Evolutionary conservation across 1,284 basidiomycete species (phyloP).

Genomic region (Cutaneotrichosporon mucoides): DNA sequence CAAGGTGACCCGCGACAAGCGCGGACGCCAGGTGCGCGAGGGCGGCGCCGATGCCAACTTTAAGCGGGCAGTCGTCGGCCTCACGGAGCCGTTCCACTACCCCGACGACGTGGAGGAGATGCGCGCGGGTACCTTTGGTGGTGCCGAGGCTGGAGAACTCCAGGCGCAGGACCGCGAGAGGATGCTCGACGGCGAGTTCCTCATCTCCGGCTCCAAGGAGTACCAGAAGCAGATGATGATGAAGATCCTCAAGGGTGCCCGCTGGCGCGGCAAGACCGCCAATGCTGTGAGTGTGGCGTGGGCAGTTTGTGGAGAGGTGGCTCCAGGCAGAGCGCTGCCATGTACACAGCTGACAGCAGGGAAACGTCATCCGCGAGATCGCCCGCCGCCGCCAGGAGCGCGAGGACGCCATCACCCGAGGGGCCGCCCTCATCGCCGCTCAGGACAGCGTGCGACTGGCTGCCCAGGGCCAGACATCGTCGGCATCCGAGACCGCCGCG

Average conservation of each 20-base stretch:
- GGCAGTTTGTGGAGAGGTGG: too few relatives aligned
- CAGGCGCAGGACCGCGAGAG: slow-evolving; percentile 58
- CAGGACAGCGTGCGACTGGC: background rate
- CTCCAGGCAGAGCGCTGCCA: too few relatives aligned
- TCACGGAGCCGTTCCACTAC: slow-evolving; percentile 86
- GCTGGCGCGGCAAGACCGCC: slow-evolving; percentile 41
- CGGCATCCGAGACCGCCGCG: background rate
- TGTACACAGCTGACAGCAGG: slow-evolving; percentile 25
- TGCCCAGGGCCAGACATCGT: background rate
- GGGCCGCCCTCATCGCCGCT: background rate
- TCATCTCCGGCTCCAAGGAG: slow-evolving; percentile 55
- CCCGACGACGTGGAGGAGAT: slow-evolving; percentile 75
- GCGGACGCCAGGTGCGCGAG: slow-evolving; percentile 29
- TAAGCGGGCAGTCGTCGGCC: slow-evolving; percentile 82
- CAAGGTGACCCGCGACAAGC: slow-evolving; percentile 50
- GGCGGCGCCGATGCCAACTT: slow-evolving; percentile 57
- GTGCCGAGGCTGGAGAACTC: slow-evolving; percentile 35
- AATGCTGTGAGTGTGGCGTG: slow-evolving; percentile 32
- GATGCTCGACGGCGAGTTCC: slow-evolving; percentile 61
- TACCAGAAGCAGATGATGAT: slow-evolving; percentile 39
- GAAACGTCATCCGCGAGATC: slow-evolving; percentile 43
- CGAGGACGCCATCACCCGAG: slow-evolving; percentile 53
- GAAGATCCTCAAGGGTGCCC: slow-evolving; percentile 41
- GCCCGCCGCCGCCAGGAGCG: slow-evolving; percentile 53
- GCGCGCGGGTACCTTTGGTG: slow-evolving; percentile 37